phyloP scores from a whole-genome alignment of 1,139 yeast genomes.

The Saccharomyces hybrid region DNA sequence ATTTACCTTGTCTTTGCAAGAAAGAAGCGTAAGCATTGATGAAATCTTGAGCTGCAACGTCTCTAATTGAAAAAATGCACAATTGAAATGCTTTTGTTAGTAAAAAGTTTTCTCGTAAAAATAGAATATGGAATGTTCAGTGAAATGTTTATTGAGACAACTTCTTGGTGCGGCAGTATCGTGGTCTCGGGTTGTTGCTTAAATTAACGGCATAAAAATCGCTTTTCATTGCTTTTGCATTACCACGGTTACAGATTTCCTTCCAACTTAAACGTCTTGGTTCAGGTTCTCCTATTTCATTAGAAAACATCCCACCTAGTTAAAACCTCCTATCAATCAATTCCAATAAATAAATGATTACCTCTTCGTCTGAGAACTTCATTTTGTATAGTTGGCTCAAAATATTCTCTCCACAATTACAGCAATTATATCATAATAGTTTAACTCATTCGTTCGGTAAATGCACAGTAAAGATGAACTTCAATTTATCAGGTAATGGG shows the following conservation, averaged over 20 bases:
- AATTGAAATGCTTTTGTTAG: constrained; percentile 18
- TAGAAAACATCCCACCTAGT: too few relatives aligned
- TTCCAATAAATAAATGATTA: background rate
- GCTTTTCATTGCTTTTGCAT: background rate
- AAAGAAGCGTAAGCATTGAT: constrained; percentile 99
- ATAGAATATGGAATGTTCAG: background rate
- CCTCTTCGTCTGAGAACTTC: background rate
- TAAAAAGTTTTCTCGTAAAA: constrained; percentile 7
- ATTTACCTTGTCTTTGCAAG: constrained; percentile 99
- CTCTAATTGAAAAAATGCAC: constrained; percentile 47
- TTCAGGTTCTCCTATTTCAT: background rate
- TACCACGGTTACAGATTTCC: background rate
- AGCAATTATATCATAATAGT: background rate
- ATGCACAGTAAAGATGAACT: background rate
- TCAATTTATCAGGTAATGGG: background rate
- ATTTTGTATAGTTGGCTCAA: background rate
- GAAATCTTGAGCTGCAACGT: constrained; percentile 99
- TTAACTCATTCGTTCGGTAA: background rate
- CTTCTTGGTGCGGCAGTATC: background rate
- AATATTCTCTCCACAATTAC: background rate
- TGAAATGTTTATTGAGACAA: background rate
- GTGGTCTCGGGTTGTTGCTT: background rate
- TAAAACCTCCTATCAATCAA: too few relatives aligned
- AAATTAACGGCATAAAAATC: background rate
- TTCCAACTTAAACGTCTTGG: background rate